Evolutionary conservation across 441 rosid genomes (phyloP).

Genomic region (Arabidopsis hybrid): DNA sequence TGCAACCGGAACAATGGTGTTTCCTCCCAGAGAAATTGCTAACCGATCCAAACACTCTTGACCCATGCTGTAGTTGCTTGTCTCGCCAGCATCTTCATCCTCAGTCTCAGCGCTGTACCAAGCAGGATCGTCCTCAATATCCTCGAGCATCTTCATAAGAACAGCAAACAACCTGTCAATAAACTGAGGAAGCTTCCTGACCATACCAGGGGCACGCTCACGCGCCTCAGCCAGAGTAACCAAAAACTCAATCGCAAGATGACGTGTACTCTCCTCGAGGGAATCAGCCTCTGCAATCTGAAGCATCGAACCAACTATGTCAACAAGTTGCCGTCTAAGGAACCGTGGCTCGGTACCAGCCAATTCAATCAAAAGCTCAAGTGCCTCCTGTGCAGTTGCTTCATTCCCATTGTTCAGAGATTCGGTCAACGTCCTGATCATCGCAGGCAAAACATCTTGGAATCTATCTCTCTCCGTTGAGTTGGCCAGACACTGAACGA

Average conservation of each 20-base stretch:
- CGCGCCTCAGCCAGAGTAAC: conserved; percentile 93
- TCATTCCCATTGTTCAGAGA: conserved; percentile 90
- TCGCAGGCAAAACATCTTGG: conserved; percentile 93
- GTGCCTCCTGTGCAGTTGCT: conserved; percentile 95
- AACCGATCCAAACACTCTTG: conserved; percentile 98
- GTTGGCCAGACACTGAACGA: conserved; percentile 80
- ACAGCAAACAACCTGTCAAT: conserved; percentile 86
- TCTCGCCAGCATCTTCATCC: conserved; percentile 97
- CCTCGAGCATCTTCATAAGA: conserved; percentile 89
- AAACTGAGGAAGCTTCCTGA: conserved; percentile 97
- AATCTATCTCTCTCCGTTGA: conserved; percentile 90
- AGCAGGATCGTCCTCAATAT: conserved; percentile 90
- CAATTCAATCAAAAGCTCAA: conserved; percentile 93
- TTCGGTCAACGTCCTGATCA: conserved; percentile 94
- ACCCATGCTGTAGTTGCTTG: conserved; percentile 88
- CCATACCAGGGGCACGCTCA: conserved; percentile 98
- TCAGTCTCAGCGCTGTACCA: conserved; percentile 95
- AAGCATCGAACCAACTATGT: conserved; percentile 90
- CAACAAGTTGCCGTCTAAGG: conserved; percentile 86
- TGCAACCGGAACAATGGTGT: conserved; percentile 96
- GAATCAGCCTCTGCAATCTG: conserved; percentile 97
- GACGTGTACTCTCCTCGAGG: conserved; percentile 93
- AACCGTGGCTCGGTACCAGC: conserved; percentile 97
- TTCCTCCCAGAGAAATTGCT: conserved; percentile 95
- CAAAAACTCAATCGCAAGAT: conserved; percentile 92